Evolutionary conservation across 305 asterid species (phyloP), one percentile per base, ranked within the genome.

Genomic region (Rubia occidens): DNA sequence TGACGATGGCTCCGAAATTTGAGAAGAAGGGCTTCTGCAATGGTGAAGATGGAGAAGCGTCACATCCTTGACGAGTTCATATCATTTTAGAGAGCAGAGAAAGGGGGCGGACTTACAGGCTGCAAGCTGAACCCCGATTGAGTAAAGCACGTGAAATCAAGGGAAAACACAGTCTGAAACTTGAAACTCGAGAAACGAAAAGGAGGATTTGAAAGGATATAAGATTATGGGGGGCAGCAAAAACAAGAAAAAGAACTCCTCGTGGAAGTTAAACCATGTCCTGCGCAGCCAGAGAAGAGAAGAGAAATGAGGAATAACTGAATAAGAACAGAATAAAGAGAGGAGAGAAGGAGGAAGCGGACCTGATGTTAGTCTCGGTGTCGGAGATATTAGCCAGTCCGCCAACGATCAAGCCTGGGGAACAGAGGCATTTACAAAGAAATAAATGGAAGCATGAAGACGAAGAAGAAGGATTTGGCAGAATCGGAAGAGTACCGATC

Each of bases 201-300:
- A 77, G 74, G 11, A 0, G 2, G 1, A 10, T 7, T 54, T 35
- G 2, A 1, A 40, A 85, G 98, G 98, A 93, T 93, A 93, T 93
- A 93, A 93, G 86, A 93, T 93, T 75, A 93, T 93, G 24, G 98
- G 98, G 39, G 98, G 98, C 83, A 93, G 78, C 84, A 93, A 76
- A 81, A 93, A 93, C 85, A 93, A 78, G 85, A 93, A 87, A 90
- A 93, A 93, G 74, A 93, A 93, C 82, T 93, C 98, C 83, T 93
- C 98, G 72, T 93, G 98, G 81, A 93, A 93, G 86, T 93, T 93
- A 80, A 93, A 93, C 98, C 98, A 93, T 40, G 95, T 74, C 95
- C 98, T 92, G 83, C 81, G 29, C 29, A 26, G 29, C 29, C 29
- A 26, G 29, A 26, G 29, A n/a, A 26, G 29, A 26, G 29, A 2